These are phyloP conservation scores for Diplogelasinospora grovesii DNA, from an alignment of 495 filamentous ascomycete genomes.

Conservation along the genomic window DNA sequence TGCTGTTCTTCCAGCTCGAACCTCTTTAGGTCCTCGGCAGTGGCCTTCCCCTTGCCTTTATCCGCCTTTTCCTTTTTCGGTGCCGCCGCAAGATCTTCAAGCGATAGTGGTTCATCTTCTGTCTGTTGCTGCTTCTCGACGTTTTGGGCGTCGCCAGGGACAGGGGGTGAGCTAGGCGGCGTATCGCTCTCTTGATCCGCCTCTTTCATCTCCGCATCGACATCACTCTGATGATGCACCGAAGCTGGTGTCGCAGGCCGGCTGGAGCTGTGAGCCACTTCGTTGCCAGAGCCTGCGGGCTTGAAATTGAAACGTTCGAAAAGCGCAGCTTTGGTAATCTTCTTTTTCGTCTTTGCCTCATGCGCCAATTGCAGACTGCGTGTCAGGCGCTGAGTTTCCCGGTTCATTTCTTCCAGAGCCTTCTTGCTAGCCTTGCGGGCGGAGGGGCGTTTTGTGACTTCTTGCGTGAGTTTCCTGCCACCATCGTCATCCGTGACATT, in stretches of 20 bases:
- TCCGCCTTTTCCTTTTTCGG: constrained; percentile 26
- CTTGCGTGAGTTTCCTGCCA: constrained; percentile 54
- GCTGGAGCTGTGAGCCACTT: constrained; percentile 37
- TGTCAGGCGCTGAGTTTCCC: constrained; percentile 86
- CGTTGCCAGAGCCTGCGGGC: constrained; percentile 15
- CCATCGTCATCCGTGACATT: constrained; percentile 50
- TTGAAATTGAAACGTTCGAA: constrained; percentile 79
- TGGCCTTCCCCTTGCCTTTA: constrained; percentile 52
- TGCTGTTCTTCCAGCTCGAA: constrained; percentile 11
- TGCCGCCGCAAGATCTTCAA: constrained; percentile 28
- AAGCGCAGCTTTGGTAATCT: constrained; percentile 75
- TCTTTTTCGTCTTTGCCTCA: constrained; percentile 85
- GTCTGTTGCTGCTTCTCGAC: constrained; percentile 6
- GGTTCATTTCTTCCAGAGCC: constrained; percentile 88
- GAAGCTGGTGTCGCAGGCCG: constrained; percentile 33
- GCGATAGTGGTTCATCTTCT: constrained; percentile 20
- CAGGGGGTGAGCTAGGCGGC: constrained; percentile 47
- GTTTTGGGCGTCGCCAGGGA: constrained; percentile 15
- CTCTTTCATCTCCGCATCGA: constrained; percentile 39
- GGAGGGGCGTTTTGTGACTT: constrained; percentile 45
- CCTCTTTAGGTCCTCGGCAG: constrained; percentile 21
- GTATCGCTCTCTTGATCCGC: constrained; percentile 41
- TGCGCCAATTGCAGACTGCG: constrained; percentile 89
- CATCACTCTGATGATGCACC: constrained; percentile 24
- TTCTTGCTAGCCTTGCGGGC: constrained; percentile 89